Percentiles rank a stretch among this genome's conserved stretches.
These are phyloP conservation scores for Mucor saturninus DNA, from an alignment of 371 early-diverging fungal genomes.

Conservation along the genomic window DNA sequence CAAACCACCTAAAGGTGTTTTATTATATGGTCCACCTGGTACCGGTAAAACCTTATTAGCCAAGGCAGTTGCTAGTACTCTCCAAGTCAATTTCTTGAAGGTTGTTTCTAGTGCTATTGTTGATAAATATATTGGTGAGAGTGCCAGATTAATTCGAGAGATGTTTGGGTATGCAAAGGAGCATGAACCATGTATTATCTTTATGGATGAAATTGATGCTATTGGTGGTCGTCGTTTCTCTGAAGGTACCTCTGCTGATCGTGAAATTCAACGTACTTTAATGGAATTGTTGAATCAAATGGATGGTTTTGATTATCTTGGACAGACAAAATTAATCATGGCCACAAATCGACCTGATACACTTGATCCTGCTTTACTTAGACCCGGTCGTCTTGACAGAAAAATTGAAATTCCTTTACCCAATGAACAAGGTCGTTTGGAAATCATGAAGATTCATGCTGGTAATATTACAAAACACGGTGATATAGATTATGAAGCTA, in stretches of 20 bases:
- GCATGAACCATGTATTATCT: constrained; percentile 99
- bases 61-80: constrained; percentile 96
- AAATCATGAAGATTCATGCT: constrained; percentile 98
- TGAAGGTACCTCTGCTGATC: constrained; percentile 99
- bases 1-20: constrained; percentile 98
- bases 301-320: constrained; percentile 99
- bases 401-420: constrained; percentile 99
- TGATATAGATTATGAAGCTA: constrained; percentile 96
- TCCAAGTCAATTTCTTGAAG: constrained; percentile 97
- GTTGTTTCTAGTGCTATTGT: constrained; percentile 98
- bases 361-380: constrained; percentile 97
- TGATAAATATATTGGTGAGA: constrained; percentile 99
- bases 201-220: constrained; percentile 99
- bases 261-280: constrained; percentile 99
- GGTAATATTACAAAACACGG: constrained; percentile 93
- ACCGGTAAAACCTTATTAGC: constrained; percentile 93
- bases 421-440: constrained; percentile 88
- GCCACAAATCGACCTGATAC: constrained; percentile 99
- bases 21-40: constrained; percentile 99
- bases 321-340: constrained; percentile 98
- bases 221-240: constrained; percentile 99
- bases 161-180: constrained; percentile 99
- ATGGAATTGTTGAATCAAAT: constrained; percentile 99
- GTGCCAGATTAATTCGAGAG: constrained; percentile 95
- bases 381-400: constrained; percentile 98